Conservation (phyloP, 2,329 filamentous ascomycete species). For the Microcyclosporella mali region DNA sequence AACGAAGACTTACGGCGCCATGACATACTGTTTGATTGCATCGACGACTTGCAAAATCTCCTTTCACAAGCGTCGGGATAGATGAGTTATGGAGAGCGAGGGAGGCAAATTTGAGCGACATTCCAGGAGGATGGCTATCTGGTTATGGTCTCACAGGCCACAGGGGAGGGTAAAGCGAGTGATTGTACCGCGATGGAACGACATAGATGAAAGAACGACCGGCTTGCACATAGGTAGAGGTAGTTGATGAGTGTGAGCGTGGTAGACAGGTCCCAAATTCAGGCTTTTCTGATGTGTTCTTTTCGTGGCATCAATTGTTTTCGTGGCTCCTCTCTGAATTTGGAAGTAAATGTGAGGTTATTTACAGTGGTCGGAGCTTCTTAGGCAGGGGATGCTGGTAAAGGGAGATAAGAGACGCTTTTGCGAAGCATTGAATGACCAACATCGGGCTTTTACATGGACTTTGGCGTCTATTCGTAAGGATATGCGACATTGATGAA, state of each 20-base stretch:
- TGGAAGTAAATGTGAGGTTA: neutral
- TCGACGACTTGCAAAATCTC: neutral
- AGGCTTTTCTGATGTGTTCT: too few species aligned
- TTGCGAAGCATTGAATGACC: too few species aligned
- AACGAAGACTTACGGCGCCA: constrained; percentile 1
- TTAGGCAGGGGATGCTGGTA: too few species aligned
- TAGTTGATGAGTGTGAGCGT: too few species aligned
- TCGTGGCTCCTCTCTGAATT: neutral
- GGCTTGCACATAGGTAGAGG: too few species aligned
- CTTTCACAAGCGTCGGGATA: neutral
- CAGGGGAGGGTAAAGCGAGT: neutral
- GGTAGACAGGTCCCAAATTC: too few species aligned
- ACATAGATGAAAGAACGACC: neutral
- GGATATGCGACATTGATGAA: too few species aligned
- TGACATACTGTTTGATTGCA: neutral
- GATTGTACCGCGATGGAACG: neutral
- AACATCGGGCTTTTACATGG: too few species aligned
- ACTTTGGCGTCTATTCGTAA: too few species aligned
- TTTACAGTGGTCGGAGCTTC: too few species aligned
- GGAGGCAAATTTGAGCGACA: neutral
- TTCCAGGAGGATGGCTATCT: neutral
- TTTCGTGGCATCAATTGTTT: too few species aligned
- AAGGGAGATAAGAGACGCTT: too few species aligned
- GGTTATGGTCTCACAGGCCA: constrained; percentile 2
- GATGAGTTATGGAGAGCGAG: neutral